Percentiles rank a stretch among this genome's conserved stretches.
Conservation (phyloP, 768 basidiomycete species). For the Mrakia hoshinonis region DNA sequence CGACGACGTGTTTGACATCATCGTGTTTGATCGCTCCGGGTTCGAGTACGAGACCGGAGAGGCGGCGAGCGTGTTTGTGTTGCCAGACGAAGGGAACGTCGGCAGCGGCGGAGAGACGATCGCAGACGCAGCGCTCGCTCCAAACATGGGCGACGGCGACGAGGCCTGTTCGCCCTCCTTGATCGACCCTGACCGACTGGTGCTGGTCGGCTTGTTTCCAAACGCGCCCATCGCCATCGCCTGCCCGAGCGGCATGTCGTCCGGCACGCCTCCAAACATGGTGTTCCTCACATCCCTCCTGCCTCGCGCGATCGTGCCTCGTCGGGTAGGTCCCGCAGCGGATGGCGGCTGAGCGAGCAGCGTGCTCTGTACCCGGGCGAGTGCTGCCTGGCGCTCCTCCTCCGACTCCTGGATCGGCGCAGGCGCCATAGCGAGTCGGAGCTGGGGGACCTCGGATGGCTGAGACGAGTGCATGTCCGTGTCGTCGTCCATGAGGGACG, state of each 20-base stretch:
- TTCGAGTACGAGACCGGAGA: slow-evolving; percentile 18
- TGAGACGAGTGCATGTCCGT: slow-evolving; percentile 31
- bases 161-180: slow-evolving; percentile 16
- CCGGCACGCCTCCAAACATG: slow-evolving; percentile 36
- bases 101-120: slow-evolving; percentile 10
- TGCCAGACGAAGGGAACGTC: slow-evolving; percentile 27
- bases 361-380: slow-evolving; percentile 40
- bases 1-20: slow-evolving; percentile 31
- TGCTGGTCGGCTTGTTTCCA: slow-evolving; percentile 15
- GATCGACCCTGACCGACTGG: slow-evolving; percentile 14
- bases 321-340: slow-evolving; percentile 30
- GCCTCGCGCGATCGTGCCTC: slow-evolving; percentile 40
- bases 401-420: slow-evolving; percentile 40
- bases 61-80: slow-evolving; percentile 30
- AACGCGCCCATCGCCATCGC: slow-evolving; percentile 27
- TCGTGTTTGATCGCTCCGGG: slow-evolving; percentile 32
- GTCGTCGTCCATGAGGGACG: slow-evolving; percentile 34
- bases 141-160: not conserved
- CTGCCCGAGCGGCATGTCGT: slow-evolving; percentile 36
- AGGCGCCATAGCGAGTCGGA: slow-evolving; percentile 39
- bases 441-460: not conserved
- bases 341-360: slow-evolving; percentile 35
- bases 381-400: slow-evolving; percentile 40
- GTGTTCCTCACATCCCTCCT: slow-evolving; percentile 43
- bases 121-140: not conserved